phyloP scores from a whole-genome alignment of 1,284 basidiomycete species.

The Cystobasidium slooffiae region DNA sequence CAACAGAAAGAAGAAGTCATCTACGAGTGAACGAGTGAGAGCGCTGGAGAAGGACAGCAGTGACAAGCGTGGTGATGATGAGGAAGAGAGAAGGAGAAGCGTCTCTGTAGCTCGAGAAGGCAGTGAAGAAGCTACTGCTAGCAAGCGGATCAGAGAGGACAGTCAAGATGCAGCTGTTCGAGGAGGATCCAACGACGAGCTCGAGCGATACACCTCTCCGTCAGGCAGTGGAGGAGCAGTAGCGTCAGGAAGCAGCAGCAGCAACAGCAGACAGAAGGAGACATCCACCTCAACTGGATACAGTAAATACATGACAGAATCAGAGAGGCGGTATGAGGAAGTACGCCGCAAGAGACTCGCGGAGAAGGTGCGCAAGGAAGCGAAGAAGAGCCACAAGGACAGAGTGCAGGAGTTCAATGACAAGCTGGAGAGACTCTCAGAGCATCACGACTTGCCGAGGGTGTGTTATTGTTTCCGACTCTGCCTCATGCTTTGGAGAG shows the following conservation, averaged over 20 bases:
- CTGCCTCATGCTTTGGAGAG: neutral
- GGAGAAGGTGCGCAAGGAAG: conserved; percentile 78
- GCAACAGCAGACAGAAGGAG: neutral
- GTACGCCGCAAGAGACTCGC: conserved; percentile 64
- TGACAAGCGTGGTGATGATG: neutral
- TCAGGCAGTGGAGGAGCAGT: neutral
- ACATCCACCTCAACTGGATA: conserved; percentile 18
- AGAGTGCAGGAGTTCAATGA: conserved; percentile 88
- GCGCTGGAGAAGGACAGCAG: conserved; percentile 63
- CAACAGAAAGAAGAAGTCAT: conserved; percentile 78
- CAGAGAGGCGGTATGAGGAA: conserved; percentile 46
- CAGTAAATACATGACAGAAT: conserved; percentile 43
- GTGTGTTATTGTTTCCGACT: conserved; percentile 5
- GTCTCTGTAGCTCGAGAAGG: conserved; percentile 12
- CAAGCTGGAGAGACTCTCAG: conserved; percentile 83
- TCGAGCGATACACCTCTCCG: conserved; percentile 17
- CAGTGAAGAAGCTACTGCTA: neutral
- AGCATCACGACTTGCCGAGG: conserved; percentile 67
- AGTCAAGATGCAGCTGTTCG: neutral
- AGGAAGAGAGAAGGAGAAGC: neutral
- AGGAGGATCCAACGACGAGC: neutral
- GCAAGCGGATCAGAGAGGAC: neutral
- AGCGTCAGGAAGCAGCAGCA: conserved; percentile 8
- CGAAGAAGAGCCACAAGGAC: conserved; percentile 90
- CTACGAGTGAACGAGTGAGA: conserved; percentile 71